Evolutionary conservation across 2,329 filamentous ascomycete species (phyloP).

Genomic region (Aspergillus fructus): DNA sequence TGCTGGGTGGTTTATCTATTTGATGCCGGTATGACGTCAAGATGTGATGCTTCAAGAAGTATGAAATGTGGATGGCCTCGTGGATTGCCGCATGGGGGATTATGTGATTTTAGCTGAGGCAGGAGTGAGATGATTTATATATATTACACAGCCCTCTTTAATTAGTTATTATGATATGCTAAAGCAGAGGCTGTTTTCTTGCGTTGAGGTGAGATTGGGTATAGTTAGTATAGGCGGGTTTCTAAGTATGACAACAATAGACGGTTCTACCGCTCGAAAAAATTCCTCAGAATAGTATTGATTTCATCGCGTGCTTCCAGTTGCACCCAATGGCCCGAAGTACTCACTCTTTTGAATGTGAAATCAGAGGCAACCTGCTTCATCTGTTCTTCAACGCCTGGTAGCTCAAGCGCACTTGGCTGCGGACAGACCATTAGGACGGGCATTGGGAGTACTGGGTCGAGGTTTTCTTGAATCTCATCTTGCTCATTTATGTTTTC

Average conservation of each 20-base stretch:
- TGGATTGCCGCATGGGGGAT: not conserved
- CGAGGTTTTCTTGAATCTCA: conserved; percentile 16
- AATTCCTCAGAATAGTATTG: conserved; percentile 20
- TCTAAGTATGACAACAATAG: not conserved
- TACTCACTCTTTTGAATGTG: conserved; percentile 18
- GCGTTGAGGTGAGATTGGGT: not conserved
- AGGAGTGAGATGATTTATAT: not conserved
- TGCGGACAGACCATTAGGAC: conserved; percentile 20
- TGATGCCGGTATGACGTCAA: conserved; percentile 15
- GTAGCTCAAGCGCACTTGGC: conserved; percentile 11
- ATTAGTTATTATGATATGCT: not conserved
- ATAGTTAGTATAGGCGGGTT: not conserved
- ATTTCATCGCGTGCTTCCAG: conserved; percentile 25
- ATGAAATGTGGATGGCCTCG: not conserved
- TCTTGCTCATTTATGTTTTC: conserved; percentile 24
- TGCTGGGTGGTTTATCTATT: not conserved
- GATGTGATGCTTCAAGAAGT: not conserved
- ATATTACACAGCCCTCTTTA: not conserved
- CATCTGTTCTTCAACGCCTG: conserved; percentile 15
- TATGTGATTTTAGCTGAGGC: not conserved
- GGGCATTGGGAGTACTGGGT: conserved; percentile 18
- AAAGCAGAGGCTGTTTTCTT: not conserved
- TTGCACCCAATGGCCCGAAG: conserved; percentile 26
- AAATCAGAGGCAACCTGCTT: conserved; percentile 16
- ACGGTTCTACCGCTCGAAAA: conserved; percentile 5